Evolutionary conservation across 2,329 filamentous ascomycete species (phyloP), one percentile per base, ranked within the genome.

Genomic region (Didymella lethalis): DNA sequence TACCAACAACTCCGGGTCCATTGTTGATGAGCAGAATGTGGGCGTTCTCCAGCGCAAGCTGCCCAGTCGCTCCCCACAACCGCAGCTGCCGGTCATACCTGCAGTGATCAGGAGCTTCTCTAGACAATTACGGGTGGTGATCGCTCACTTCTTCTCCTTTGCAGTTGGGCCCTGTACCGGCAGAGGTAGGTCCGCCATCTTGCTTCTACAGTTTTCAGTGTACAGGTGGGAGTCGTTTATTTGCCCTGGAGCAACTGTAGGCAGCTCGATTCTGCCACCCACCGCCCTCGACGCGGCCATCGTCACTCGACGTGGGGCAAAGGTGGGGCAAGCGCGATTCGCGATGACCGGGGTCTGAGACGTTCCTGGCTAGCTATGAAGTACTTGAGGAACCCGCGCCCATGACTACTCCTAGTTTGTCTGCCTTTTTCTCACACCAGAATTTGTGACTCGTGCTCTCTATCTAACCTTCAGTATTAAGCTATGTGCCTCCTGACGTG

Each of bases 1-100:
- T 85, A 14, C 93, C 95, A 32, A 93, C 91, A 2, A 93, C 91
- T 10, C 94, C 94, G n/a, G 90, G 80, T 2, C 92, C 90, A 0
- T 90, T 91, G 78, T 97, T 97, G 61, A 99, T 82, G 5, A 99
- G 84, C 12, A 98, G 85, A n/a, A 99, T 89, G 67, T 96, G 91
- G 23, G 95, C 91, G 56, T 92, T 88, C 77, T 99, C 96, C 2
- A 99, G 84, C 16, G 93, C 94, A 66, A 90, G 85, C 76, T 99
- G 95, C 18, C 95, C 95, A 49, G 87, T 92, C 41, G 94, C 93
- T 62, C 93, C 96, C 95, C 95, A 99, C 14, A 99, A 82, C 52
- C 96, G 90, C 40, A 99, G 87, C 79, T 99, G 95, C 52, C 95
- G 88, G 77, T 99, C 95, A 80, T 99, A 99, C 62, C 75, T 77